Evolutionary conservation across 1,284 basidiomycete species (phyloP), one percentile per base, ranked within the genome.

Genomic region (Melampsora larici-populina): DNA sequence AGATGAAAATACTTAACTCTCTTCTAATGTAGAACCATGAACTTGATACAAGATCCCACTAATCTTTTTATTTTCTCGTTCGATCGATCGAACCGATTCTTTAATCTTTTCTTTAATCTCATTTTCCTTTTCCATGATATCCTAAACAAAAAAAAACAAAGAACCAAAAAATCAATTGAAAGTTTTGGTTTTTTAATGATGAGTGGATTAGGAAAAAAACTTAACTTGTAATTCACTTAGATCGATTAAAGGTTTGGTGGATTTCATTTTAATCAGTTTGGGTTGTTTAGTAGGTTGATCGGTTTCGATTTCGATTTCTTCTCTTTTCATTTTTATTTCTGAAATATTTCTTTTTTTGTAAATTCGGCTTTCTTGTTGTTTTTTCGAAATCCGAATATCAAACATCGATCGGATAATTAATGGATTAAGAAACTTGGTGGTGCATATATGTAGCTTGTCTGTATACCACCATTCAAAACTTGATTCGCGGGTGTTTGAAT

Each of bases 11-110:
- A 33, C 24, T 64, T 24, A 64, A 64, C 62, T 64, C 29, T 64
- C 21, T 8, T 33, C 31, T 24, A 36, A 26, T 15, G 62, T 64
- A 18, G 62, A 64, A 26, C 62, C 62, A 64, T 64, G 62, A 33
- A 64, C 62, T 64, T 64, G 6, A 64, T 64, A 29, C 6, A 64
- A 26, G 29, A 64, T 29, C 21, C 62, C 62, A 64, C 29, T 26
- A 7, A 64, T 26, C 18, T 17, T 18, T 26, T 26, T 18, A 7
- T 4, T 18, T 29, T 64, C 21, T 18, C 31, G 18, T 29, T 64
- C 62, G 31, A 64, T 18, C 17, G 6, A 13, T 36, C 31, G 6
- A 2, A 36, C 31, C 8, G 31, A 26, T 29, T 64, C 62, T 29
- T 18, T 26, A 29, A 64, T 64, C n/a, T 33, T 24, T 29, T 64